These are phyloP conservation scores for Phytophthora chlamydospora DNA, from an alignment of 352 stramenopile species.

Conservation along the genomic window DNA sequence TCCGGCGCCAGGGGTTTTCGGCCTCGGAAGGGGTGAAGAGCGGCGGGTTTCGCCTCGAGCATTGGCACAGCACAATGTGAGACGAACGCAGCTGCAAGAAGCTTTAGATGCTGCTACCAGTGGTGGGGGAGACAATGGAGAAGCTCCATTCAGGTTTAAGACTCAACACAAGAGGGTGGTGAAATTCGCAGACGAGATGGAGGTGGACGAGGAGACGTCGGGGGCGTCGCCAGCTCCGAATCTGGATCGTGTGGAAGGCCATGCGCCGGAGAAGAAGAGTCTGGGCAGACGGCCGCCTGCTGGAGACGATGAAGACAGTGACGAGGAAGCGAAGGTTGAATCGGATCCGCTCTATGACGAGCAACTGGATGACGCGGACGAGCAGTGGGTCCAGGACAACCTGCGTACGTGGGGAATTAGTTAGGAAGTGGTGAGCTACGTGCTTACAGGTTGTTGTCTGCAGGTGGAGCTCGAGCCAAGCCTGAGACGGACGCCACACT, in stretches of 20 bases:
- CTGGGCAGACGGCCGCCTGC: slow-evolving; percentile 14
- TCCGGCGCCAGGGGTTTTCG: slow-evolving; percentile 26
- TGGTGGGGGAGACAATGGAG: slow-evolving; percentile 19
- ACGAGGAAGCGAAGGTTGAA: slow-evolving; percentile 32
- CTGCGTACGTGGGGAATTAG: slow-evolving; percentile 41
- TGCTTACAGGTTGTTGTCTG: slow-evolving; percentile 2
- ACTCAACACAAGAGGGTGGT: slow-evolving; percentile 15
- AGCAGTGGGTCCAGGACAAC: slow-evolving; percentile 75
- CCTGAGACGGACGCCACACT: slow-evolving; percentile 58
- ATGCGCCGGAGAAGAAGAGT: slow-evolving; percentile 46
- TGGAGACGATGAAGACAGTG: slow-evolving; percentile 18
- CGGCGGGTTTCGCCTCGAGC: slow-evolving; percentile 46
- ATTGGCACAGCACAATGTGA: slow-evolving; percentile 41
- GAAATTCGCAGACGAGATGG: slow-evolving; percentile 30
- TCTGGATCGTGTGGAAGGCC: slow-evolving; percentile 26
- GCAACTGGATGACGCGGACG: slow-evolving; percentile 62
- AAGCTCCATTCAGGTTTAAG: slow-evolving; percentile 58
- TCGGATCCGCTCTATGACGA: slow-evolving; percentile 73
- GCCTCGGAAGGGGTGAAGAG: slow-evolving; percentile 31
- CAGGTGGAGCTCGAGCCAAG: slow-evolving; percentile 15
- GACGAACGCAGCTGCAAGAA: slow-evolving; percentile 50
- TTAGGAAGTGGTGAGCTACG: not conserved
- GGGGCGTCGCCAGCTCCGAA: slow-evolving; percentile 22
- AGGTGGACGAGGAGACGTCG: not conserved
- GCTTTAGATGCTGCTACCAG: slow-evolving; percentile 44